These are phyloP conservation scores for Wallacemonas rigidus DNA, from an alignment of 208 protist genomes.

Conservation along the genomic window DNA sequence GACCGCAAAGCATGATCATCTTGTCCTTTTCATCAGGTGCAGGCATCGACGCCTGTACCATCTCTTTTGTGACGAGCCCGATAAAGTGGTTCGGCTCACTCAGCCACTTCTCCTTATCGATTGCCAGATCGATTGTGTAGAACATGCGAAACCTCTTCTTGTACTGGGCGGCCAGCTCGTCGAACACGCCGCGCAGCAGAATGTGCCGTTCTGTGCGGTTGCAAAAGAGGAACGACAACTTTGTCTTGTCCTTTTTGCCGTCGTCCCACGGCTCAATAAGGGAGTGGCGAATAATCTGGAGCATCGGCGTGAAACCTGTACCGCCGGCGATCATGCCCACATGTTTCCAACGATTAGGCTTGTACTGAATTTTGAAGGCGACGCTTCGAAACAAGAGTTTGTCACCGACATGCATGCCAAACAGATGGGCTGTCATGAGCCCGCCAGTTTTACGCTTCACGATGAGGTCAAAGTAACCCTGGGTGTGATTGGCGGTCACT, in stretches of 20 bases:
- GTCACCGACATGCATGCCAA: constrained; percentile 89
- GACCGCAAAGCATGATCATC: constrained; percentile 91
- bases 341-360: constrained; percentile 80
- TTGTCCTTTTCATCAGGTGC: constrained; percentile 73
- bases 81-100: constrained; percentile 59
- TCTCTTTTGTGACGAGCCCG: constrained; percentile 77
- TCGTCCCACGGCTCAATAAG: constrained; percentile 65
- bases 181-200: constrained; percentile 86
- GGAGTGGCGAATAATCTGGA: constrained; percentile 90
- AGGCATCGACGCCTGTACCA: constrained; percentile 80
- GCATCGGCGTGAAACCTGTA: constrained; percentile 94
- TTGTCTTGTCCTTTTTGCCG: constrained; percentile 78
- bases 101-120: constrained; percentile 81
- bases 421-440: constrained; percentile 85
- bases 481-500: constrained; percentile 79
- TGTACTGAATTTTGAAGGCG: constrained; percentile 87
- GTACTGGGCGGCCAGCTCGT: constrained; percentile 70
- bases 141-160: constrained; percentile 83
- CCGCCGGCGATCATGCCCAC: constrained; percentile 93
- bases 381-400: constrained; percentile 80
- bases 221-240: constrained; percentile 91
- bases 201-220: constrained; percentile 94
- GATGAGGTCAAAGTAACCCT: constrained; percentile 91
- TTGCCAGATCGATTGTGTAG: constrained; percentile 86
- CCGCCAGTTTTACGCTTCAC: constrained; percentile 82